Percentiles rank a stretch among this genome's conserved stretches.
These are phyloP conservation scores for Hirschioporus abietinus DNA, from an alignment of 768 basidiomycete genomes.

Conservation along the genomic window DNA sequence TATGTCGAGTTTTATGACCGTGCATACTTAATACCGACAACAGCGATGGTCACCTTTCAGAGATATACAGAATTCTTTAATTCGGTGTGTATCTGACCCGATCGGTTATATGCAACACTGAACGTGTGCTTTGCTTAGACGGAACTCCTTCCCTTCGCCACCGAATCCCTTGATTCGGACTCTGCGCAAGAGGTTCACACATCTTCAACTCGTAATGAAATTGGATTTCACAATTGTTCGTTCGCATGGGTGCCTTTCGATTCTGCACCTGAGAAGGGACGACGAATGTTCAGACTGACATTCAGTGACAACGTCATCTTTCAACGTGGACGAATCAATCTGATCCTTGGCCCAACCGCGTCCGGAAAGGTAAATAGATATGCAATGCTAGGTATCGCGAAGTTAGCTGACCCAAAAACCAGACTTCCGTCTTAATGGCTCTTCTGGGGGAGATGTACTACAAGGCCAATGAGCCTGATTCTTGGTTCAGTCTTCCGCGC, in stretches of 20 bases:
- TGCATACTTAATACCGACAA: background rate
- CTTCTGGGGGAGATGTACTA: constrained; percentile 30
- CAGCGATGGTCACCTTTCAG: background rate
- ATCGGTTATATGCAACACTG: too few species aligned
- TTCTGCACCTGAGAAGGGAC: constrained; percentile 4
- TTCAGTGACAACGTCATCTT: constrained; percentile 13
- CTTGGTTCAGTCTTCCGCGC: constrained; percentile 39
- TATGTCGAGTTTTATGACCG: background rate
- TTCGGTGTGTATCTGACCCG: background rate
- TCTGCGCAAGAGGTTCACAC: constrained; percentile 3
- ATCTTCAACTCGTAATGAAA: constrained; percentile 2
- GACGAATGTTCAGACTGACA: constrained; percentile 12
- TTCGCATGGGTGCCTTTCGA: constrained; percentile 18
- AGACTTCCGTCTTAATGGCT: constrained; percentile 27
- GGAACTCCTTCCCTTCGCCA: constrained; percentile 20
- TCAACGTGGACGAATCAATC: constrained; percentile 19
- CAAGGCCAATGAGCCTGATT: constrained; percentile 24
- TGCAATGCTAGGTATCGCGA: background rate
- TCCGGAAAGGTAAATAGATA: constrained; percentile 19
- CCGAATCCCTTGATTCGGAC: constrained; percentile 6
- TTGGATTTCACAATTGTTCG: constrained; percentile 13
- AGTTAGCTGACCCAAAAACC: background rate
- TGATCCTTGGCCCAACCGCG: constrained; percentile 28
- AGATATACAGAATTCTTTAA: background rate
- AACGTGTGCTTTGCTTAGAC: constrained; percentile 14